These are phyloP conservation scores for Spatholobus suberectus DNA, from an alignment of 306 rosid genomes.

Conservation along the genomic window DNA sequence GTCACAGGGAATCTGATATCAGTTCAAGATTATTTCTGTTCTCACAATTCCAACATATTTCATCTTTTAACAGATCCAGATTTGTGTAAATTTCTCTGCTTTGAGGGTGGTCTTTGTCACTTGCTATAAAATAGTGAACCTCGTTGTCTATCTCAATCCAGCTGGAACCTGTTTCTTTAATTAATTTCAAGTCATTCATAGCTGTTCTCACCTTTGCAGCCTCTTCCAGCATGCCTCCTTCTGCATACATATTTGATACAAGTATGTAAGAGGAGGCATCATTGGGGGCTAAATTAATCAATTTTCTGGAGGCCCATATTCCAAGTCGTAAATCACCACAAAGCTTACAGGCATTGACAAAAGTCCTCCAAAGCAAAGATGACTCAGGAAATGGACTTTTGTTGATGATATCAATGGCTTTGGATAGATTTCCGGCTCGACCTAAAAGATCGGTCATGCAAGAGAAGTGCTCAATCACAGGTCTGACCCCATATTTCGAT, in stretches of 20 bases:
- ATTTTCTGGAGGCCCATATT: constrained; percentile 47
- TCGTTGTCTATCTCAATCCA: constrained; percentile 54
- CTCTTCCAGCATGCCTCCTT: constrained; percentile 55
- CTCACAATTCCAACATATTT: constrained; percentile 11
- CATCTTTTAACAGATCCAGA: constrained; percentile 44
- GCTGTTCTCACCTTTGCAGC: constrained; percentile 62
- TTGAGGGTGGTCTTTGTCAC: constrained; percentile 52
- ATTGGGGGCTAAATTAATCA: constrained; percentile 57
- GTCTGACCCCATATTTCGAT: constrained; percentile 47
- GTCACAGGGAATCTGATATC: constrained; percentile 12
- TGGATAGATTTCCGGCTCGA: constrained; percentile 44
- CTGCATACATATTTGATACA: constrained; percentile 58
- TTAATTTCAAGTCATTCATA: constrained; percentile 57
- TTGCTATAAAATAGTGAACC: constrained; percentile 62
- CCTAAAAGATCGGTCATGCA: constrained; percentile 57
- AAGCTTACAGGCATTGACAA: constrained; percentile 54
- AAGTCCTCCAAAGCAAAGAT: constrained; percentile 62
- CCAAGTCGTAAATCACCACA: constrained; percentile 53
- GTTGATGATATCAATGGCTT: constrained; percentile 46
- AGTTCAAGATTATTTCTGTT: constrained; percentile 30
- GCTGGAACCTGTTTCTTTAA: constrained; percentile 62
- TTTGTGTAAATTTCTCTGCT: constrained; percentile 54
- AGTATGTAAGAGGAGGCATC: constrained; percentile 62
- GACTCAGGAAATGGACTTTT: constrained; percentile 51
- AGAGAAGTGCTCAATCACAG: constrained; percentile 58